Evolutionary conservation across 345 rosid species (phyloP).

Genomic region (Nephelium lappaceum): DNA sequence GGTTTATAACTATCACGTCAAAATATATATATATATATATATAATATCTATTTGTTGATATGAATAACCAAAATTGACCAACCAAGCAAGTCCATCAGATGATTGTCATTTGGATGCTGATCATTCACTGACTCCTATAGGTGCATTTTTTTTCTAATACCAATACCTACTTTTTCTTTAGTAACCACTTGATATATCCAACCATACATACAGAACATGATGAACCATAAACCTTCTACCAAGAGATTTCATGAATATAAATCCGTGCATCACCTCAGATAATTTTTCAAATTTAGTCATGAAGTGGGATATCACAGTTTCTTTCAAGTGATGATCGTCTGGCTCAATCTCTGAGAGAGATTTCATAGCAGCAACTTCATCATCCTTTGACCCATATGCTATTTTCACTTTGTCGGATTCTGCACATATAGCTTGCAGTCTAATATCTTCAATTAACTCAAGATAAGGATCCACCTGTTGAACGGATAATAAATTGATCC

Average conservation of each 20-base stretch:
- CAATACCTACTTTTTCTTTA: not conserved
- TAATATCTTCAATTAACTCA: constrained; percentile 59
- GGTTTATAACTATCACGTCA: not conserved
- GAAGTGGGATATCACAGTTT: constrained; percentile 58
- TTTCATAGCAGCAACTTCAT: constrained; percentile 55
- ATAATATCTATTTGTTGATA: not conserved
- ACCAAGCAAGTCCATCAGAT: not conserved
- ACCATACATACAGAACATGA: constrained; percentile 3
- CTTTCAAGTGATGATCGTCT: constrained; percentile 62
- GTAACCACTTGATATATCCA: not conserved
- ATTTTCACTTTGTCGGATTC: constrained; percentile 38
- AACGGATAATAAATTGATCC: constrained; percentile 28
- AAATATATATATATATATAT: no score
- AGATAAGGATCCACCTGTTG: constrained; percentile 82
- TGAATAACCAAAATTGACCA: not conserved
- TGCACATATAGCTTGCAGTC: constrained; percentile 53
- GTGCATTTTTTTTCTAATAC: not conserved
- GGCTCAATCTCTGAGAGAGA: constrained; percentile 45
- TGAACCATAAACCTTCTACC: not conserved
- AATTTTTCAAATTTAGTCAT: constrained; percentile 49
- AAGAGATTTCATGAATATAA: constrained; percentile 18
- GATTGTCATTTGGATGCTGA: not conserved
- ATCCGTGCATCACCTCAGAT: constrained; percentile 60
- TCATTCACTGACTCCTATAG: not conserved
- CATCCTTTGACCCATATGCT: constrained; percentile 66